Evolutionary conservation across 805 yeast species (phyloP), one percentile per base, ranked within the genome.

Genomic region (Candida chauliodis): DNA sequence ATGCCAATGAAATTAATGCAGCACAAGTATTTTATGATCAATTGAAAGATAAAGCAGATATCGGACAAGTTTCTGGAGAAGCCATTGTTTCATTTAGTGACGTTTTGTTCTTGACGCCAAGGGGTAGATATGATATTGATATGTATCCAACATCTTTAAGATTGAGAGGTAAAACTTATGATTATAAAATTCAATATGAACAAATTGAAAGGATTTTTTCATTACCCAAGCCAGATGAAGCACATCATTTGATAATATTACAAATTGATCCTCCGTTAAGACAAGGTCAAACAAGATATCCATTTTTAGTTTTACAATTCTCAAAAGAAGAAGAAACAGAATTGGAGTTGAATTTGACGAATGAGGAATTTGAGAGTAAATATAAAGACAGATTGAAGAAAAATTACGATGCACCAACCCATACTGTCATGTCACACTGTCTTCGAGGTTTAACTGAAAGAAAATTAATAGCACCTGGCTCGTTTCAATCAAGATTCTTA

Each of bases 91-190:
- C 97, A 5, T 90, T 91, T 66, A 78, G 84, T 36, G 98, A 91
- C 52, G 79, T 90, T 3, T 73, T 91, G 57, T 88, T 93, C 73
- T 78, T 93, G 42, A 93, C 98, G 1, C 99, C 99, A 53, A 82
- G 99, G 75, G 99, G 99, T 48, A 91, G 99, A 62, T 93, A 90
- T 60, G 98, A 93, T 60, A 84, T 93, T 51, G 97, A 91, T 61
- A 83, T 93, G 81, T 93, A 86, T 63, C 81, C 86, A 24, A 76
- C 78, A 21, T 84, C 93, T 36, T 76, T 93, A 62, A 80, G 98
- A 56, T 73, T 93, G 37, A 80, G 99, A 53, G 99, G 99, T 59
- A 93, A 91, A 63, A 93, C 98, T 2, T 93, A 93, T 65, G 99
- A 93, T 59, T 95, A 93, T 73, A 93, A 91, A 65, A 76, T 93